Evolutionary conservation across 306 rosid genomes (phyloP).

Genomic region (Phaseolus lunatus): DNA sequence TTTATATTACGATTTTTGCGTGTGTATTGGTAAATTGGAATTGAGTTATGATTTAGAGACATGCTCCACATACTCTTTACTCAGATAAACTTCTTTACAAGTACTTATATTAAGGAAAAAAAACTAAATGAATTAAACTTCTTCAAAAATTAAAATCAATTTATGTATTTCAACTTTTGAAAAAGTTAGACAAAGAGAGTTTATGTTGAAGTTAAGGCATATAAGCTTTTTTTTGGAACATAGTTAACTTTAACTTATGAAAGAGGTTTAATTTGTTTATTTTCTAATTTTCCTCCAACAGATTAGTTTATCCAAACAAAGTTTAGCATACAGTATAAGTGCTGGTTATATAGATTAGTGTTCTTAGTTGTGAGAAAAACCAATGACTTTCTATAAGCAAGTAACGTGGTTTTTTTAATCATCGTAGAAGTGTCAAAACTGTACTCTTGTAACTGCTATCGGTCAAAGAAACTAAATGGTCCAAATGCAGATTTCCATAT

Average conservation of each 20-base stretch:
- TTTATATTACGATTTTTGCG: not conserved
- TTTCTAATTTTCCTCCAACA: too few species aligned
- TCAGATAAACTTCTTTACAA: not conserved
- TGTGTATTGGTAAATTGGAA: not conserved
- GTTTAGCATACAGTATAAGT: too few species aligned
- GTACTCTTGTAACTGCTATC: too few species aligned
- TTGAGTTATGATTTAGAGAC: not conserved
- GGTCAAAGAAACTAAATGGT: not conserved
- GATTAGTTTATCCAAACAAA: not conserved
- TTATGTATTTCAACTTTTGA: not conserved
- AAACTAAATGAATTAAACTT: not conserved
- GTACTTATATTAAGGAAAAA: not conserved
- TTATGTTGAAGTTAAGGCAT: too few species aligned
- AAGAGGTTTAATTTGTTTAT: too few species aligned
- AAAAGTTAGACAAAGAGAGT: not conserved
- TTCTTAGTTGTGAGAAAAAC: too few species aligned
- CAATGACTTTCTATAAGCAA: constrained; percentile 13
- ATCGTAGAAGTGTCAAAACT: too few species aligned
- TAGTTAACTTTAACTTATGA: too few species aligned
- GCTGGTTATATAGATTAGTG: too few species aligned
- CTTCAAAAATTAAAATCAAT: not conserved
- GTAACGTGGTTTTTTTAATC: constrained; percentile 4
- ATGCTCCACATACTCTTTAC: not conserved
- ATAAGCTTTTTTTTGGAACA: too few species aligned
- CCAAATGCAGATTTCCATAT: constrained; percentile 1